A percentile compares a stretch with the other conserved stretches of the same genome.
These are phyloP conservation scores for Zygoascus sp. DNA, from an alignment of 1,139 yeast genomes.

Conservation along the genomic window DNA sequence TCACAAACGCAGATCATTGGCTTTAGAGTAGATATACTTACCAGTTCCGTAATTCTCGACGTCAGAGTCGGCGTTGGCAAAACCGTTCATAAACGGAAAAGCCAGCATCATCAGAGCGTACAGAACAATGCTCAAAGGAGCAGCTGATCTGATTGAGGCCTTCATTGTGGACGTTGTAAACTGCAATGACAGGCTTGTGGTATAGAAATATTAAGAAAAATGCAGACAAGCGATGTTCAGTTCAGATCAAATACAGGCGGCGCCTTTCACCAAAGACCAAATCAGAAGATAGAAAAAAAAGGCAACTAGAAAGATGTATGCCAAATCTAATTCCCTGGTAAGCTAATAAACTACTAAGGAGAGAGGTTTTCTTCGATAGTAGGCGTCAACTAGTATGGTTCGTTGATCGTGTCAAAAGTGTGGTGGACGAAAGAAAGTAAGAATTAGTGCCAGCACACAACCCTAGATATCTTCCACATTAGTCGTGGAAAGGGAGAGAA, in stretches of 20 bases:
- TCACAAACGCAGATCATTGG: neutral
- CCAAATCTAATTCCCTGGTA: neutral
- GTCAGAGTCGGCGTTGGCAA: conserved; percentile 40
- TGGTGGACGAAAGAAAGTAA: neutral
- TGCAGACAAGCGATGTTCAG: conserved; percentile 3
- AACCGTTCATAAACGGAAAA: conserved; percentile 52
- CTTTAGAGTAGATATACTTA: conserved; percentile 20
- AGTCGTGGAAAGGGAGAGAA: conserved; percentile 4
- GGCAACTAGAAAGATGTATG: no score
- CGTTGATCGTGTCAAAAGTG: neutral
- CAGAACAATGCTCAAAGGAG: conserved; percentile 41
- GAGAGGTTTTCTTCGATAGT: neutral
- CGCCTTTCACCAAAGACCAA: neutral
- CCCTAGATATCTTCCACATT: conserved; percentile 6
- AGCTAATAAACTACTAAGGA: neutral
- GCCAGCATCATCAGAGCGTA: conserved; percentile 56
- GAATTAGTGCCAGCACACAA: conserved; percentile 7
- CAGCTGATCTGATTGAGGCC: conserved; percentile 16
- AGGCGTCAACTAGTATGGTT: neutral
- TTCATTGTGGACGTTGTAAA: conserved; percentile 1
- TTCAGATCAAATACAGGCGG: neutral
- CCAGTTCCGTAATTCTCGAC: conserved; percentile 57
- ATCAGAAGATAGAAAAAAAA: neutral
- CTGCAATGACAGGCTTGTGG: neutral
- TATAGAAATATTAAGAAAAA: neutral